Evolutionary conservation across 2,329 filamentous ascomycete species (phyloP).

Genomic region (Ceratocystis ficicola): DNA sequence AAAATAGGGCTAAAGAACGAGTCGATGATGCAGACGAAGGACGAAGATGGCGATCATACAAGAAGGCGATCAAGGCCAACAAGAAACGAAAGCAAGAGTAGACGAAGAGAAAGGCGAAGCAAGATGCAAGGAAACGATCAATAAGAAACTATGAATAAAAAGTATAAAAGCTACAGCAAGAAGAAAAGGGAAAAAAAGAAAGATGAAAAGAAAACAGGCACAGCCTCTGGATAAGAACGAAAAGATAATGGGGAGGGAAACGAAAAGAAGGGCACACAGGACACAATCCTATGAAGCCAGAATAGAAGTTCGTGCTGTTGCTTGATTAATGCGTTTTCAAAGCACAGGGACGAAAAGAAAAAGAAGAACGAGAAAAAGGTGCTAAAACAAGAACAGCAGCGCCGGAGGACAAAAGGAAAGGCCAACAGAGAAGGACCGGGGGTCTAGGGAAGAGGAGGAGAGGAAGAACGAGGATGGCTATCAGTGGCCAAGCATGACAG

Average conservation of each 20-base stretch:
- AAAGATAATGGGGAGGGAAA: not conserved
- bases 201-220: not conserved
- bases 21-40: not conserved
- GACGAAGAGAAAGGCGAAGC: not conserved
- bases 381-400: conserved; percentile 9
- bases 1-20: not conserved
- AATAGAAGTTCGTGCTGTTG: conserved; percentile 7
- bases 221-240: not conserved
- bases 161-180: conserved; percentile 4
- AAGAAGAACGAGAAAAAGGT: conserved; percentile 13
- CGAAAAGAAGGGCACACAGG: conserved; percentile 7
- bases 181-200: conserved; percentile 5
- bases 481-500: not conserved
- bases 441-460: not conserved
- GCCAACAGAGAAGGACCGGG: not conserved
- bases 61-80: conserved; percentile 2
- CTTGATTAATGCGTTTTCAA: not conserved
- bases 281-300: conserved; percentile 7
- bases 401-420: not conserved
- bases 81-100: conserved; percentile 1
- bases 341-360: not conserved
- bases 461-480: not conserved
- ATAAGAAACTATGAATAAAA: not conserved
- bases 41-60: not conserved
- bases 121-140: not conserved